phyloP scores from a whole-genome alignment of 2,329 filamentous ascomycete species.

The Stagonosporopsis chrysanthemi region DNA sequence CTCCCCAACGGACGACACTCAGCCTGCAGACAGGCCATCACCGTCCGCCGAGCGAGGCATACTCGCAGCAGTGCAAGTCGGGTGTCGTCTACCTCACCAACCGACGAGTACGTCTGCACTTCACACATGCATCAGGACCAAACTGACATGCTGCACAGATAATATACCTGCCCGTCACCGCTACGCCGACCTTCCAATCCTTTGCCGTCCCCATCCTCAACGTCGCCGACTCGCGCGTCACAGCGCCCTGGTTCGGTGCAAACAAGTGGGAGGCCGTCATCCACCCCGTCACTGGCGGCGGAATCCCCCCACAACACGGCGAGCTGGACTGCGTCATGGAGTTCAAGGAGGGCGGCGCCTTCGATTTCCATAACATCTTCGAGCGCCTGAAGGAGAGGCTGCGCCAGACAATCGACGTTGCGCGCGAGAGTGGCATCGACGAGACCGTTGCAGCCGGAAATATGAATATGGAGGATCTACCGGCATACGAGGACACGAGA shows the following conservation, averaged over 20 bases:
- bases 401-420: constrained; percentile 79
- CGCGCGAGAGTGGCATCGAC: constrained; percentile 66
- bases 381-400: constrained; percentile 85
- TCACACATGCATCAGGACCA: no score
- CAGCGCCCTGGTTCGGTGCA: constrained; percentile 89
- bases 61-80: constrained; percentile 75
- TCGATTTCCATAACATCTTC: constrained; percentile 84
- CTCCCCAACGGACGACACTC: constrained; percentile 79
- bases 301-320: constrained; percentile 76
- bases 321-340: constrained; percentile 83
- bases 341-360: constrained; percentile 95
- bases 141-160: constrained; percentile 62
- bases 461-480: constrained; percentile 84
- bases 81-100: constrained; percentile 85
- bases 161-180: constrained; percentile 81
- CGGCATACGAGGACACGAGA: constrained; percentile 77
- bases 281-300: constrained; percentile 81
- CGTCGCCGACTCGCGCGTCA: constrained; percentile 83
- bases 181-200: constrained; percentile 75
- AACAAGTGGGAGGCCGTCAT: constrained; percentile 87
- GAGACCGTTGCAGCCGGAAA: constrained; percentile 59
- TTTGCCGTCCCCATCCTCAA: constrained; percentile 90
- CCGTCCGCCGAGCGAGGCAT: constrained; percentile 67
- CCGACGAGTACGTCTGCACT: constrained; percentile 69
- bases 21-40: constrained; percentile 75